phyloP scores from a whole-genome alignment of 805 yeast species.

The Cyberlindnera meyerae region DNA sequence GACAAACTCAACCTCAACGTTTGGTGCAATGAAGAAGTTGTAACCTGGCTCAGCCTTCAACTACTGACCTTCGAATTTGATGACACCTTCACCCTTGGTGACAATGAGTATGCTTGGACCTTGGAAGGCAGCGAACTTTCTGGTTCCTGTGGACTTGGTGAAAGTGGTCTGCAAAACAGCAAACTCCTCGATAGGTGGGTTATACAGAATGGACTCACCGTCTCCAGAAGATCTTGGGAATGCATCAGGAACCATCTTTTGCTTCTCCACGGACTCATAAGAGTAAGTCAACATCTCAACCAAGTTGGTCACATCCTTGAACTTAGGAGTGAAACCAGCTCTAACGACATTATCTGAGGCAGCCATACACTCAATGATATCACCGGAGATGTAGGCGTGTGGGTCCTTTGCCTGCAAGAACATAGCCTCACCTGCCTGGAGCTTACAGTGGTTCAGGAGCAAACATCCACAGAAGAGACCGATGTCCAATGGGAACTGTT shows the following conservation, averaged over 20 bases:
- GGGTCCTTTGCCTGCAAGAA: constrained; percentile 96
- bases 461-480: constrained; percentile 96
- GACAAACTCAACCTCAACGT: constrained; percentile 54
- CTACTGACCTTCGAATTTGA: constrained; percentile 39
- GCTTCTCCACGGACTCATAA: constrained; percentile 86
- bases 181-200: constrained; percentile 97
- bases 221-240: constrained; percentile 55
- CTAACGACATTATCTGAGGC: constrained; percentile 97
- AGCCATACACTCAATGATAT: constrained; percentile 99
- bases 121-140: constrained; percentile 53
- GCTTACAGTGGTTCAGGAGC: constrained; percentile 79
- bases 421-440: constrained; percentile 91
- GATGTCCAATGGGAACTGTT: constrained; percentile 88
- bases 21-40: constrained; percentile 83
- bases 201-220: constrained; percentile 64
- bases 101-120: constrained; percentile 89
- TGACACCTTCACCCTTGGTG: constrained; percentile 73
- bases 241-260: constrained; percentile 69
- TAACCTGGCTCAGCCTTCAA: constrained; percentile 61
- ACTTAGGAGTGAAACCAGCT: constrained; percentile 99
- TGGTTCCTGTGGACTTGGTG: constrained; percentile 43
- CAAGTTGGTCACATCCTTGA: constrained; percentile 88
- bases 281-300: constrained; percentile 89
- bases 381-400: constrained; percentile 96
- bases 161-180: constrained; percentile 83